Conservation (phyloP, 1,284 basidiomycete genomes). For the Singerocomus inundabilis region DNA sequence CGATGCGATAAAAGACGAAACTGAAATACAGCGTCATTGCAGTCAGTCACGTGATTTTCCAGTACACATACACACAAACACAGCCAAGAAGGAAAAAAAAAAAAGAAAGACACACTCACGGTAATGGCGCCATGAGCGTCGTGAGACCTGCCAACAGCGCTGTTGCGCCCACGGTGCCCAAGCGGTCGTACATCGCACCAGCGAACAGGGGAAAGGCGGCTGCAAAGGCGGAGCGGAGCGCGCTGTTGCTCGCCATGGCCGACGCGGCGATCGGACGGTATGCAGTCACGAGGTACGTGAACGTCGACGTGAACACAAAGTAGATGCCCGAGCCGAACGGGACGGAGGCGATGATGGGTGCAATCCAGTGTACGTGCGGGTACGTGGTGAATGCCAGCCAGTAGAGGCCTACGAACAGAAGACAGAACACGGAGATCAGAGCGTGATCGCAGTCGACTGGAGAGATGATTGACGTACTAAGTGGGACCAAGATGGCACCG, state of each 20-base stretch:
- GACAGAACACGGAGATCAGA: too few species aligned
- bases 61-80: too few species aligned
- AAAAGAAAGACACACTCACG: constrained; percentile 42
- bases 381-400: constrained; percentile 76
- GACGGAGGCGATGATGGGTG: constrained; percentile 61
- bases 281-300: constrained; percentile 70
- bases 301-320: constrained; percentile 65
- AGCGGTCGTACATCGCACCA: constrained; percentile 50
- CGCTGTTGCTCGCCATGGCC: constrained; percentile 74
- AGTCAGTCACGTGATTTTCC: constrained; percentile 5
- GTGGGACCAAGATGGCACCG: constrained; percentile 66
- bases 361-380: constrained; percentile 67
- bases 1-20: constrained; percentile 39
- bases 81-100: background rate
- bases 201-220: constrained; percentile 75
- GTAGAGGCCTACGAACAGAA: constrained; percentile 48
- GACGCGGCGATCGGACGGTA: constrained; percentile 78
- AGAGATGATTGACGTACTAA: constrained; percentile 37
- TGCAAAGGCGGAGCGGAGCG: constrained; percentile 64
- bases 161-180: constrained; percentile 75
- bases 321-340: constrained; percentile 61
- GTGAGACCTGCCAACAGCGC: constrained; percentile 74
- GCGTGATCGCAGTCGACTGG: background rate
- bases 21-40: constrained; percentile 15
- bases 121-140: constrained; percentile 67